Evolutionary conservation across 345 rosid species (phyloP).

Genomic region (Clarkia xantiana): DNA sequence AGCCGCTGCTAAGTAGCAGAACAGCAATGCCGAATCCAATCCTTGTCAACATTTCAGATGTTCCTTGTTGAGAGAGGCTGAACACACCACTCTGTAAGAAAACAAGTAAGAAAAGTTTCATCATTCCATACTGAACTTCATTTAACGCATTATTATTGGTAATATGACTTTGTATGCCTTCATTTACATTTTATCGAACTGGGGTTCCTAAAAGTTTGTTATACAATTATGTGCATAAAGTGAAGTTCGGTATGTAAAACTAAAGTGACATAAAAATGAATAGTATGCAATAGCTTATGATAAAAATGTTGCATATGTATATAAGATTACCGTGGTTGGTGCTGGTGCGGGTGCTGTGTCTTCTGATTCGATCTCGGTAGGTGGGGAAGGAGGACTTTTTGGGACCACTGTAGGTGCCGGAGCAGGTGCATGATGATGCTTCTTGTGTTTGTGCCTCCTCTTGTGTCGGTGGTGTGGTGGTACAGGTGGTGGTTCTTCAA

Average conservation of each 20-base stretch:
- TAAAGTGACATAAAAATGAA: not conserved
- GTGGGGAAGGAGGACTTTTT: constrained; percentile 64
- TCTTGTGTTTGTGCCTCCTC: constrained; percentile 51
- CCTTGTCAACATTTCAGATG: constrained; percentile 30
- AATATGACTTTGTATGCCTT: too few relatives aligned
- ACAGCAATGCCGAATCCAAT: constrained; percentile 30
- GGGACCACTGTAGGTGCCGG: constrained; percentile 50
- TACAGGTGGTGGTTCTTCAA: constrained; percentile 19
- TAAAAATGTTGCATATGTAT: constrained; percentile 16
- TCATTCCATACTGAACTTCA: not conserved
- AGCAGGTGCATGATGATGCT: constrained; percentile 24
- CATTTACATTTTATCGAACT: too few relatives aligned
- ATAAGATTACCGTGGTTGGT: constrained; percentile 23
- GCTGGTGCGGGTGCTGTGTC: constrained; percentile 72
- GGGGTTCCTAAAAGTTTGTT: too few relatives aligned
- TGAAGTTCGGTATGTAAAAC: too few relatives aligned
- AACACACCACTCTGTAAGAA: constrained; percentile 51
- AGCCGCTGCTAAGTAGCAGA: constrained; percentile 36
- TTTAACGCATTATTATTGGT: too few relatives aligned
- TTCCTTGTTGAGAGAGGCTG: constrained; percentile 26
- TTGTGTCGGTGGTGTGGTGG: constrained; percentile 27
- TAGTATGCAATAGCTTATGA: constrained; percentile 14
- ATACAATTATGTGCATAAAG: constrained; percentile 9
- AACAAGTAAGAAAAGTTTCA: not conserved
- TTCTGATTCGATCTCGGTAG: constrained; percentile 33